phyloP scores from a whole-genome alignment of 768 basidiomycete species.

The Auriscalpium orientale region DNA sequence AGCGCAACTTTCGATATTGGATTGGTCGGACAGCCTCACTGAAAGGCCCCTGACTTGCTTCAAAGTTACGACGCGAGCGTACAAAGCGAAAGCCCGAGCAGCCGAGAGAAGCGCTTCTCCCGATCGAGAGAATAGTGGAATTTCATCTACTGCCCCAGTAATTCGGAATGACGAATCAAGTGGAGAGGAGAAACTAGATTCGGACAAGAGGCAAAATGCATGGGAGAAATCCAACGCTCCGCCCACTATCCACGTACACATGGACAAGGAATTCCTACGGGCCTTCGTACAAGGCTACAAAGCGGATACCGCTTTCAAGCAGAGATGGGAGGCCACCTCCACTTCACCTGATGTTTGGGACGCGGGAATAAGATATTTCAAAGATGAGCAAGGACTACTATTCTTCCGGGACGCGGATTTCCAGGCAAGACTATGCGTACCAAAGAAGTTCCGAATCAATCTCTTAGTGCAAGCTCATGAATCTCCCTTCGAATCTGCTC shows the following conservation, averaged over 20 bases:
- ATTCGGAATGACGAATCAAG: too few species aligned
- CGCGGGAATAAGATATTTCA: conserved; percentile 7
- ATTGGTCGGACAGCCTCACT: too few species aligned
- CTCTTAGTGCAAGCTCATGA: conserved; percentile 4
- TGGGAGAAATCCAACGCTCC: too few species aligned
- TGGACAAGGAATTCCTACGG: not conserved
- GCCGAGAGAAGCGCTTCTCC: too few species aligned
- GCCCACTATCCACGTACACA: not conserved
- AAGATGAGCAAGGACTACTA: conserved; percentile 9
- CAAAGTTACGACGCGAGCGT: too few species aligned
- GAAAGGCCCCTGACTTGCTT: too few species aligned
- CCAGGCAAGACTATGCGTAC: conserved; percentile 11
- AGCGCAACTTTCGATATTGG: not conserved
- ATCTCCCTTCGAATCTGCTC: conserved; percentile 2
- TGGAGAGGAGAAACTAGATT: too few species aligned
- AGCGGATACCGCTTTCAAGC: not conserved
- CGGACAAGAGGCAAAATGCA: too few species aligned
- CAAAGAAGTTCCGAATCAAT: not conserved
- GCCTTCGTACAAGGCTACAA: not conserved
- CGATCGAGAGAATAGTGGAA: too few species aligned
- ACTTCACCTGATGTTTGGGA: too few species aligned
- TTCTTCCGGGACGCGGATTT: conserved; percentile 14
- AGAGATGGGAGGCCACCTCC: not conserved
- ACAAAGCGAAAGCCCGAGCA: too few species aligned
- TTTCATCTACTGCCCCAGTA: too few species aligned